A percentile compares a stretch with the other conserved stretches of the same genome.
Conservation (phyloP, 129 eudicot species). For the Flaveria ramosissima region DNA sequence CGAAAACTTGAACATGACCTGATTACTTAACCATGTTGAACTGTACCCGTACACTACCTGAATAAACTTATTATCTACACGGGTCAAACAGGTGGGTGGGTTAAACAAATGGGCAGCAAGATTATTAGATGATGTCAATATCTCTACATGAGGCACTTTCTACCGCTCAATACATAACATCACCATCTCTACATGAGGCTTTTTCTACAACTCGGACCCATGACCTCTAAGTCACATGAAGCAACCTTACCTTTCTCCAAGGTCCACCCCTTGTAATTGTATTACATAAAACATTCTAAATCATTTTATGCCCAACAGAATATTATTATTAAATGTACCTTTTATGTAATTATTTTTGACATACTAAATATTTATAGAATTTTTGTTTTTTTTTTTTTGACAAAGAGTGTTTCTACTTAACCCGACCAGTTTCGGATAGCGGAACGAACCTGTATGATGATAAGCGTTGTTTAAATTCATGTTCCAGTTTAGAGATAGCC, state of each 20-base stretch:
- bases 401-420: neutral
- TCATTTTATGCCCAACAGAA: neutral
- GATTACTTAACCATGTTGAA: neutral
- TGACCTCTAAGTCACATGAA: too few relatives aligned
- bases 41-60: neutral
- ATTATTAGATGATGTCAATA: too few relatives aligned
- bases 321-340: neutral
- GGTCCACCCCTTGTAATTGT: neutral
- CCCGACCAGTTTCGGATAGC: neutral
- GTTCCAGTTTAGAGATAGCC: constrained; percentile 87
- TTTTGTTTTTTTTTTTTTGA: neutral
- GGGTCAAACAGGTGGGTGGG: neutral
- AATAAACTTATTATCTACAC: neutral
- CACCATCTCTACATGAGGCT: too few relatives aligned
- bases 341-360: neutral
- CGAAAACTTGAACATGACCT: neutral
- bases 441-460: constrained; percentile 71
- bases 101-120: too few relatives aligned
- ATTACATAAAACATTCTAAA: neutral
- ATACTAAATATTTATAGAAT: neutral
- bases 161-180: too few relatives aligned
- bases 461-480: constrained; percentile 79
- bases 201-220: too few relatives aligned
- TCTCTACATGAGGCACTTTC: neutral
- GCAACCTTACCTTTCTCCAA: too few relatives aligned